phyloP scores from a whole-genome alignment of 2,329 filamentous ascomycete genomes.

The Ceratocystis cacaofunesta region DNA sequence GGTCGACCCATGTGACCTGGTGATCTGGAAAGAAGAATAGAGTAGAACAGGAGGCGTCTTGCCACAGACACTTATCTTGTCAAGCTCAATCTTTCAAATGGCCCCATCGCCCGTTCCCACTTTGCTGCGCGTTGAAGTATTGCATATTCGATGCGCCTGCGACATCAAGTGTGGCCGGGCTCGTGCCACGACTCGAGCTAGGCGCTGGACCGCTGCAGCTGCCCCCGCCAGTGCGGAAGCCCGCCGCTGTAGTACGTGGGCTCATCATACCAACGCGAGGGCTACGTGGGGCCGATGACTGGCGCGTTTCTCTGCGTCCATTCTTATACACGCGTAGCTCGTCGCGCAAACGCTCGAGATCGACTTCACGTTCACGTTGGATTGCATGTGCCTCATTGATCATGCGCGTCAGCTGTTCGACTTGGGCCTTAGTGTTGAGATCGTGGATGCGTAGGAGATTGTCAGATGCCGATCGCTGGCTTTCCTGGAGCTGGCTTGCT shows the following conservation, averaged over 20 bases:
- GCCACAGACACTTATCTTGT: neutral
- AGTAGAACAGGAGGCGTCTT: neutral
- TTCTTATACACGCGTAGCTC: slow-evolving; percentile 35
- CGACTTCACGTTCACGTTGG: slow-evolving; percentile 36
- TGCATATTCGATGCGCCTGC: slow-evolving; percentile 25
- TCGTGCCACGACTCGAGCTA: slow-evolving; percentile 35
- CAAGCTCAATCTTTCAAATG: slow-evolving; percentile 29
- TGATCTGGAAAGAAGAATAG: neutral
- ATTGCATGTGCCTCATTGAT: slow-evolving; percentile 29
- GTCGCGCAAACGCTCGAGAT: slow-evolving; percentile 34
- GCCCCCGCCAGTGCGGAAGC: too few species aligned
- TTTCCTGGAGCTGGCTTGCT: slow-evolving; percentile 27
- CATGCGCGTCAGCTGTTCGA: slow-evolving; percentile 25
- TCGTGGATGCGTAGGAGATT: slow-evolving; percentile 35
- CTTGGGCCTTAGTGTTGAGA: slow-evolving; percentile 28
- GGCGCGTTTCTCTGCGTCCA: slow-evolving; percentile 40
- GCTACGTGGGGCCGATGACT: slow-evolving; percentile 42
- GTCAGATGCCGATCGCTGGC: slow-evolving; percentile 29
- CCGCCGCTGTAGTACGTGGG: slow-evolving; percentile 26
- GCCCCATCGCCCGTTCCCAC: slow-evolving; percentile 29
- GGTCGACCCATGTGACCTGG: slow-evolving; percentile 11
- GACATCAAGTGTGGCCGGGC: slow-evolving; percentile 29
- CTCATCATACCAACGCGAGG: slow-evolving; percentile 41
- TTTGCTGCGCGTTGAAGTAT: slow-evolving; percentile 27
- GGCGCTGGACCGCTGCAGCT: slow-evolving; percentile 18